Evolutionary conservation across 768 basidiomycete genomes (phyloP).

Genomic region (Exidia glandulosa): DNA sequence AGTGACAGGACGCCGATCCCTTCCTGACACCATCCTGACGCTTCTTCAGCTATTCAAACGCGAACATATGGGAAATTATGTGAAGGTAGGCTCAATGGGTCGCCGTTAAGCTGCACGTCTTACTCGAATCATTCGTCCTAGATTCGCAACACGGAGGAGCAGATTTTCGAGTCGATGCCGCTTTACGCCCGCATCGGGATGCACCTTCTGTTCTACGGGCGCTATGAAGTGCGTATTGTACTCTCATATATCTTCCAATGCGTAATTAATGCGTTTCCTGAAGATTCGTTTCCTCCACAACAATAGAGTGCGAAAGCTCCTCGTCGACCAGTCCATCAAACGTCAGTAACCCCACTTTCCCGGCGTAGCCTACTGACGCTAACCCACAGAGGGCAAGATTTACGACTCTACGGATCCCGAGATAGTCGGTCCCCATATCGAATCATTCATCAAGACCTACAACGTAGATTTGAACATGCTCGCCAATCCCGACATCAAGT

Average conservation of each 20-base stretch:
- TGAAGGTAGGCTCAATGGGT: not conserved
- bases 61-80: constrained; percentile 18
- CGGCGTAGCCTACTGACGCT: not conserved
- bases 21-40: not conserved
- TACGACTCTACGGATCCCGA: constrained; percentile 43
- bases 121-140: constrained; percentile 4
- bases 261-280: too few relatives aligned
- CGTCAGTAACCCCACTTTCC: not conserved
- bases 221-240: constrained; percentile 34
- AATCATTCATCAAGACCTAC: constrained; percentile 48
- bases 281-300: constrained; percentile 29
- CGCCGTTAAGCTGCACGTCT: not conserved
- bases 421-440: constrained; percentile 18
- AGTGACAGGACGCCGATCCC: not conserved
- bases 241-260: too few relatives aligned
- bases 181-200: constrained; percentile 58
- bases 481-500: constrained; percentile 44
- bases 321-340: constrained; percentile 45
- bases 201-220: constrained; percentile 64
- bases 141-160: constrained; percentile 26
- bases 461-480: constrained; percentile 47
- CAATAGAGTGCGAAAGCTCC: constrained; percentile 35
- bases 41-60: constrained; percentile 18
- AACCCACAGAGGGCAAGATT: constrained; percentile 36
- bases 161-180: constrained; percentile 66